Base-by-base conservation (phyloP, 176 grass and related monocot species). In the Urochloa ruziziensis region DNA sequence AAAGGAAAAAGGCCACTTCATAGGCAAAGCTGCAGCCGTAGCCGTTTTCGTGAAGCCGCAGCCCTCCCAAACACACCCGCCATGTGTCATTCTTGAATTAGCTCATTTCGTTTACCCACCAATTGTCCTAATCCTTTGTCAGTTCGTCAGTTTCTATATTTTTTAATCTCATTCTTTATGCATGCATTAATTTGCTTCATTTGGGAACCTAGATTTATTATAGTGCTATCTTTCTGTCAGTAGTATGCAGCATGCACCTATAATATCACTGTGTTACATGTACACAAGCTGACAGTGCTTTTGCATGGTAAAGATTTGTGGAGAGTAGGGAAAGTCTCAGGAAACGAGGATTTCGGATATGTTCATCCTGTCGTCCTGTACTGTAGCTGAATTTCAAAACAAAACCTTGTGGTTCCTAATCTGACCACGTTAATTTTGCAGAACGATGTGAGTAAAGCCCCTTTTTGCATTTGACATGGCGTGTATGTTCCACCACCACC, bases 341-440 rank as follows among this genome's bases (percentile, higher is more conserved):
- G n/a, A n/a, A n/a, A n/a, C 7, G 46, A 40, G 4, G n/a, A 10
- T 62, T 62, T 17, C 2, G 11, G 23, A 59, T 48, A 37, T 64
- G 33, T 61, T 19, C 9, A 47, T 13, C 35, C 28, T 18, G 28
- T 40, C 49, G 28, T 40, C 49, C 8, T 58, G 15, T 17, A 42
- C 34, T 44, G 35, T 3, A 28, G 25, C 30, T 10, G 79, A 83
- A 39, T 49, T 48, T 39, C 49, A 56, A 57, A 67, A 34, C 82
- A 1, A 83, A 46, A 46, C 74, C 36, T 65, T 58, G 10, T 42
- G n/a, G 8, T 80, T 79, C 15, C 56, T 5, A 65, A 17, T 58
- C 53, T 67, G 81, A 84, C 33, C 16, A 16, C 0, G 27, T n/a
- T 35, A 25, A 42, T 68, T 74, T 32, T 87, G 70, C 71, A 82